Conservation (phyloP, 1,284 basidiomycete genomes). For the Ganoderma sinense region DNA sequence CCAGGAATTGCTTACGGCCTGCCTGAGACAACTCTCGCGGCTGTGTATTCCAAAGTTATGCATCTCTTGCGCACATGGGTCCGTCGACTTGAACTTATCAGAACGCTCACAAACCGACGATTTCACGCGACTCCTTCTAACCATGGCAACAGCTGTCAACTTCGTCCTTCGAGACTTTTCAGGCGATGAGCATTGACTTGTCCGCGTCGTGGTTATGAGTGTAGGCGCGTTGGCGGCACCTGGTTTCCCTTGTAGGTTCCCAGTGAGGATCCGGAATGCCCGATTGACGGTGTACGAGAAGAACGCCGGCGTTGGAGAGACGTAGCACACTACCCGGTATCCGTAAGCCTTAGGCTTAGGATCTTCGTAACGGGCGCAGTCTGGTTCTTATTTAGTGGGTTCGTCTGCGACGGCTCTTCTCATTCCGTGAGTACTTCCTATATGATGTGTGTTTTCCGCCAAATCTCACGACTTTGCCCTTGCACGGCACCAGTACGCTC, state of each 20-base stretch:
- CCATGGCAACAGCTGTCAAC: neutral
- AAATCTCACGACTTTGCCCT: neutral
- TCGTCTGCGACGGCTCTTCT: slow-evolving; percentile 64
- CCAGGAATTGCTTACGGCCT: no score
- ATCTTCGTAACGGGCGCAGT: neutral
- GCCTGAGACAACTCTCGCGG: no score
- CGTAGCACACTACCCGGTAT: slow-evolving; percentile 54
- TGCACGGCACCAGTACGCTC: slow-evolving; percentile 67
- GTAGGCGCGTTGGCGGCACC: slow-evolving; percentile 60
- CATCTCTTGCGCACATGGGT: no score
- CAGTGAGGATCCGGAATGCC: slow-evolving; percentile 60
- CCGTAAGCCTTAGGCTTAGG: slow-evolving; percentile 30
- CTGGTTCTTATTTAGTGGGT: slow-evolving; percentile 45
- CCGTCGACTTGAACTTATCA: no score
- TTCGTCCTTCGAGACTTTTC: slow-evolving; percentile 39
- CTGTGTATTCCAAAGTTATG: no score
- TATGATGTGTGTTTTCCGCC: no score
- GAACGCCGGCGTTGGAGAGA: slow-evolving; percentile 62
- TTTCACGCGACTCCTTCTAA: no score
- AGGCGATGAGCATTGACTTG: slow-evolving; percentile 56
- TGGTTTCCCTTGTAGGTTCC: slow-evolving; percentile 47
- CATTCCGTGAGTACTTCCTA: slow-evolving; percentile 49
- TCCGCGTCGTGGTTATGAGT: slow-evolving; percentile 58
- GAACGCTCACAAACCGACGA: no score
- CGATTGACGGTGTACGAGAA: slow-evolving; percentile 65